Conservation (phyloP, 768 basidiomycete species). For the Trametes punicea region DNA sequence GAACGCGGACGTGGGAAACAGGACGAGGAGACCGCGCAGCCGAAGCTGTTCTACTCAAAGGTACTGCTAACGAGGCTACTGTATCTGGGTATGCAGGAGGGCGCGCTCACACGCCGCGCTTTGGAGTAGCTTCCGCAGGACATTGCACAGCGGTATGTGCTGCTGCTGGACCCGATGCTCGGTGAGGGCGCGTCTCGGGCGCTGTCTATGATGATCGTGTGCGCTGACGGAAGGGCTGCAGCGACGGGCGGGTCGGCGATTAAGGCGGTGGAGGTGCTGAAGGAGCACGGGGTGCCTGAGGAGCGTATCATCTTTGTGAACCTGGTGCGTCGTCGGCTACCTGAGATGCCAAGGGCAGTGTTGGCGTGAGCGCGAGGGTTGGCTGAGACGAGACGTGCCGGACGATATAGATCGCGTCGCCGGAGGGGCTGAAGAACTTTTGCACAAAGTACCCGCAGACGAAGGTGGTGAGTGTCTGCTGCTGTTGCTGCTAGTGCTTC, state of each 20-base stretch:
- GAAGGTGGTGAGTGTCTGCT: conserved; percentile 59
- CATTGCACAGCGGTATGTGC: conserved; percentile 85
- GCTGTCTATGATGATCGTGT: background rate
- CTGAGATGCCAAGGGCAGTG: no score
- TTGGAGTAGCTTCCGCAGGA: conserved; percentile 79
- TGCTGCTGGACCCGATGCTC: conserved; percentile 97
- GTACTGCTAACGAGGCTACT: conserved; percentile 32
- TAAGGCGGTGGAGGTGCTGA: conserved; percentile 93
- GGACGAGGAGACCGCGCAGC: conserved; percentile 93
- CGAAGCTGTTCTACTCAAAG: conserved; percentile 92
- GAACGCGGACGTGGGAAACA: conserved; percentile 32
- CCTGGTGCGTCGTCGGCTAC: conserved; percentile 48
- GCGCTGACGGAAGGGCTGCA: conserved; percentile 19
- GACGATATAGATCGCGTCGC: conserved; percentile 69
- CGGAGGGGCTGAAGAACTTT: conserved; percentile 84
- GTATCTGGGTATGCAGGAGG: background rate
- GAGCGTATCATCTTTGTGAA: conserved; percentile 96
- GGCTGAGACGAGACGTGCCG: background rate
- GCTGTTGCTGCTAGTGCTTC: background rate
- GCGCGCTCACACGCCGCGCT: background rate
- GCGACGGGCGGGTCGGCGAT: conserved; percentile 98
- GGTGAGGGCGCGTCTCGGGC: conserved; percentile 44
- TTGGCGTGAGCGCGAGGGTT: no score
- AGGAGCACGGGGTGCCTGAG: conserved; percentile 89
- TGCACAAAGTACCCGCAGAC: conserved; percentile 70